Conservation (phyloP, 2,329 filamentous ascomycete genomes). For the Fusarium illudens region DNA sequence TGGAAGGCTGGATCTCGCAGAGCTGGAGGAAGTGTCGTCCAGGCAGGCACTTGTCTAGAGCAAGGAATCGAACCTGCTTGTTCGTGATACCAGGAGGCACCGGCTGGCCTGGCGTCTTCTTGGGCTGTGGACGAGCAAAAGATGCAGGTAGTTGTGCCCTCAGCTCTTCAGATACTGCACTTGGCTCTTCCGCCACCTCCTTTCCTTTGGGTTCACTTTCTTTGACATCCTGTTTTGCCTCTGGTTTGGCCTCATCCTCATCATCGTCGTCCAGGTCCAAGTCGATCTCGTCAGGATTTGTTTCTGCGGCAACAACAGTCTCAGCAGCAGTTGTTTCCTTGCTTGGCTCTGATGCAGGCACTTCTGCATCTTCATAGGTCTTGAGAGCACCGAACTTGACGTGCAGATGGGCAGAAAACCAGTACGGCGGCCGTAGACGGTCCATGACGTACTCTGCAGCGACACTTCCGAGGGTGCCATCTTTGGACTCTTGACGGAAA, state of each 20-base stretch:
- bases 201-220: slow-evolving; percentile 1
- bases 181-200: slow-evolving; percentile 29
- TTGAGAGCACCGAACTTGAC: slow-evolving; percentile 82
- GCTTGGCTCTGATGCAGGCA: slow-evolving; percentile 22
- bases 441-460: slow-evolving; percentile 85
- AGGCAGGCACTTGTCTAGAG: slow-evolving; percentile 89
- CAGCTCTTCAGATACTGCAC: slow-evolving; percentile 67
- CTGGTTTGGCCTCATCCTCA: slow-evolving; percentile 18
- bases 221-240: not conserved
- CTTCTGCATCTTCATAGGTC: slow-evolving; percentile 57
- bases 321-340: slow-evolving; percentile 1
- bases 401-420: slow-evolving; percentile 95
- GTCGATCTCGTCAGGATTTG: slow-evolving; percentile 75
- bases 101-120: slow-evolving; percentile 63
- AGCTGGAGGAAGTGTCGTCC: slow-evolving; percentile 85
- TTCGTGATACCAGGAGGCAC: slow-evolving; percentile 80
- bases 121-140: slow-evolving; percentile 62
- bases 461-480: slow-evolving; percentile 78
- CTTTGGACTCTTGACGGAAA: slow-evolving; percentile 78
- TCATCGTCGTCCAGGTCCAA: slow-evolving; percentile 69
- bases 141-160: slow-evolving; percentile 79
- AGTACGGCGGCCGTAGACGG: slow-evolving; percentile 80
- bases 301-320: slow-evolving; percentile 25
- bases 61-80: slow-evolving; percentile 81
- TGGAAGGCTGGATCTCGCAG: slow-evolving; percentile 65